Evolutionary conservation across 495 filamentous ascomycete species (phyloP), one percentile per base, ranked within the genome.

Genomic region (Aspergillus baeticus): DNA sequence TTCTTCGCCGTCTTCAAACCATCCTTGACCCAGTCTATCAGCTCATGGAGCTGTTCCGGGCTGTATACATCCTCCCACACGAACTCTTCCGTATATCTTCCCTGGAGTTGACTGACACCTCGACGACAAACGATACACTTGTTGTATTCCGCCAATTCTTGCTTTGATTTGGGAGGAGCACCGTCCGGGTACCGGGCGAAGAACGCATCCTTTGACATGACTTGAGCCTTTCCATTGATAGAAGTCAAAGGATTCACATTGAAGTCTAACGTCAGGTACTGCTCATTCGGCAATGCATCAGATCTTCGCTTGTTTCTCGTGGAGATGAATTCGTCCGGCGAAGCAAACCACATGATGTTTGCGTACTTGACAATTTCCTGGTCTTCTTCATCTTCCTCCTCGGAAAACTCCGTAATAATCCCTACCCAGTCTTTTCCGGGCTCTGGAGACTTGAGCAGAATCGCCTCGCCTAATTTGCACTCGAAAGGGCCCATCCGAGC

Each of bases 11-110:
- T 68, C 83, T 92, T 67, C 84, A 84, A 14, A 36, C 85, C 83
- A 51, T 77, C 76, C 59, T 85, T 77, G 22, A 98, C 76, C 61
- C 86, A 68, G 21, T 85, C 77, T 38, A 86, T 78, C 29, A 98
- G 72, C 0, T 71, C 63, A 13, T 61, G 94, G 73, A 69, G 91
- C 81, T 46, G 84, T 21, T 81, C 72, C 18, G 87, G 84, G 5
- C 78, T 75, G 60, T 89, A 95, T 10, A 94, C 73, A 31, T 95
- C 81, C 63, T 96, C 91, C 94, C 94, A 99, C 5, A 82, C 57
- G 57, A 98, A 96, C 63, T 98, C 95, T 5, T 92, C 84, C 0
- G 94, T 98, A 66, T 98, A 99, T 33, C 87, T 90, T 26, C 90
- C 86, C 26, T 92, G 96, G 31, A 89, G 74, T 5, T 90, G 88